Percentiles rank a stretch among this genome's conserved stretches.
phyloP scores from a whole-genome alignment of 495 filamentous ascomycete species.

The Penicillium simplicissimum region DNA sequence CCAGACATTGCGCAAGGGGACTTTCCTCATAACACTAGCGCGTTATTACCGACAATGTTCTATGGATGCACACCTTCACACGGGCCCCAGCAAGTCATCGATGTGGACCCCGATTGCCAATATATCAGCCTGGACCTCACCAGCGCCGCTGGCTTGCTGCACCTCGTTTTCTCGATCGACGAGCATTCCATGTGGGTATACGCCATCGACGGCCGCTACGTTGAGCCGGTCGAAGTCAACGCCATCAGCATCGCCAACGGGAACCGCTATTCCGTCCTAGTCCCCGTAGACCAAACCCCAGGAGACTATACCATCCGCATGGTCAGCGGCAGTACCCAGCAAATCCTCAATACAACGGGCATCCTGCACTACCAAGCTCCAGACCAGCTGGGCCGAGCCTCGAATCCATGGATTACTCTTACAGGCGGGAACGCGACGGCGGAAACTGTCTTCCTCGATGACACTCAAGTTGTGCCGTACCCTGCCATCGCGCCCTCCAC shows the following conservation, averaged over 20 bases:
- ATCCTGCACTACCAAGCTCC: slow-evolving; percentile 29
- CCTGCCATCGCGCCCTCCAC: slow-evolving; percentile 38
- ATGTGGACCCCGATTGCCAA: slow-evolving; percentile 24
- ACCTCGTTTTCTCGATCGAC: slow-evolving; percentile 39
- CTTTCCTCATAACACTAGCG: slow-evolving; percentile 27
- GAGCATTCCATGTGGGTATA: slow-evolving; percentile 47
- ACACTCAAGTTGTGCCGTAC: slow-evolving; percentile 42
- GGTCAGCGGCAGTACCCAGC: slow-evolving; percentile 33
- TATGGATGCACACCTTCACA: slow-evolving; percentile 35
- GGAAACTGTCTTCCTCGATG: slow-evolving; percentile 41
- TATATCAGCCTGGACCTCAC: slow-evolving; percentile 39
- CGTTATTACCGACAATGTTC: slow-evolving; percentile 27
- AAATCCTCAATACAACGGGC: slow-evolving; percentile 39
- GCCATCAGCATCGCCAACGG: slow-evolving; percentile 34
- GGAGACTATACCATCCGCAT: slow-evolving; percentile 43
- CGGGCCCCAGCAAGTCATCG: slow-evolving; percentile 30
- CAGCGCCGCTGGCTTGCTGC: slow-evolving; percentile 27
- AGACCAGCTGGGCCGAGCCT: slow-evolving; percentile 19
- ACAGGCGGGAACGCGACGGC: slow-evolving; percentile 35
- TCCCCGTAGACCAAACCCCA: slow-evolving; percentile 35
- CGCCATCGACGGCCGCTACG: slow-evolving; percentile 44
- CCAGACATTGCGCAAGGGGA: slow-evolving; percentile 21
- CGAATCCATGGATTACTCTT: slow-evolving; percentile 44
- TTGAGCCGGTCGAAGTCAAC: slow-evolving; percentile 37
- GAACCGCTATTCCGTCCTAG: slow-evolving; percentile 40